Percentiles rank a stretch among this genome's conserved stretches.
Conservation (phyloP, 495 filamentous ascomycete genomes). For the Letharia lupina region DNA sequence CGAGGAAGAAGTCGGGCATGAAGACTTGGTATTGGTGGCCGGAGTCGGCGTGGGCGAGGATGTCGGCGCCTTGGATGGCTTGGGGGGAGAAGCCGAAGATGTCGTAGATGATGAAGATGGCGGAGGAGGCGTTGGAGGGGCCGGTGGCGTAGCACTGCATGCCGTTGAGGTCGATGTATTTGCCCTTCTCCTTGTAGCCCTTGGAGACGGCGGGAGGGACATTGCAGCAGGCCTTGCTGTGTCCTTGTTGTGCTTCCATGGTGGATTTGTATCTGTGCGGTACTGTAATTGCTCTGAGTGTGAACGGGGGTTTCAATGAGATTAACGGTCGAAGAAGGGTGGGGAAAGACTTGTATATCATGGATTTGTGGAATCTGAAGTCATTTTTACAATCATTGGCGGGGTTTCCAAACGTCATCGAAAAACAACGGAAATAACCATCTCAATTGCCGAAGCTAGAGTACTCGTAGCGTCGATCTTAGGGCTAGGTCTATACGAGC, state of each 20-base stretch:
- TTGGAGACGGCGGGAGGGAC: constrained; percentile 49
- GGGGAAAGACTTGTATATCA: not conserved
- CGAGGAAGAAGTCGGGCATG: constrained; percentile 52
- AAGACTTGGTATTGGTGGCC: constrained; percentile 48
- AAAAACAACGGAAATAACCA: too few species aligned
- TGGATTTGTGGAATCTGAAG: too few species aligned
- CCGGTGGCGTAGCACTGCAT: constrained; percentile 54
- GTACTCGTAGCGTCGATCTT: too few species aligned
- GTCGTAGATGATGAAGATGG: constrained; percentile 48
- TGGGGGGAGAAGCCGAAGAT: constrained; percentile 52
- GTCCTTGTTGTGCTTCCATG: constrained; percentile 20
- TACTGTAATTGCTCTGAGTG: not conserved
- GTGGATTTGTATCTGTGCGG: not conserved
- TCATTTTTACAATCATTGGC: too few species aligned
- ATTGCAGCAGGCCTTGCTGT: constrained; percentile 34
- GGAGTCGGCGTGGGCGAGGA: constrained; percentile 40
- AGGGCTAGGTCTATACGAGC: too few species aligned
- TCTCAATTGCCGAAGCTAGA: too few species aligned
- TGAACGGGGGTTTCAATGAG: not conserved
- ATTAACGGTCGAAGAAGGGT: not conserved
- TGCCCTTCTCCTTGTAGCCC: constrained; percentile 51
- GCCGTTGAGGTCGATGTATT: constrained; percentile 51
- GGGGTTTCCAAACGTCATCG: too few species aligned
- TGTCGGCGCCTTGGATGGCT: constrained; percentile 50
- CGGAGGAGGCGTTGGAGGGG: constrained; percentile 42